Conservation (phyloP, 139 green algal genomes). For the Chlamydomonas sphaeroides region DNA sequence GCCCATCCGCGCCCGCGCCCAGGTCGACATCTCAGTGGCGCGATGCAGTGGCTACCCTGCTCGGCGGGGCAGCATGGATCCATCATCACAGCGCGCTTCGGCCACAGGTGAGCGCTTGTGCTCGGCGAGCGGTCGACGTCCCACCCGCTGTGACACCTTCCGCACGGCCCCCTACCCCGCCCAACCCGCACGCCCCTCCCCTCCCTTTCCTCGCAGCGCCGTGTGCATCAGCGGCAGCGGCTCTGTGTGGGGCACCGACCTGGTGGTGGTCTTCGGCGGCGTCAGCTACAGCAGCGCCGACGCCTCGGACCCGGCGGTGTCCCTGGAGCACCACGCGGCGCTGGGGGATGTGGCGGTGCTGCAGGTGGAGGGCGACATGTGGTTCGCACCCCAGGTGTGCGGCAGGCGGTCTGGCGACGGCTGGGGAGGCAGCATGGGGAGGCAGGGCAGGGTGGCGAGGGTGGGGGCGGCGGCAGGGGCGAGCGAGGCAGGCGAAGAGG, state of each 20-base stretch:
- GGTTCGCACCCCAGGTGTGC: slow-evolving; percentile 48
- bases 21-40: too few relatives aligned
- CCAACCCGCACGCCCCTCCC: too few relatives aligned
- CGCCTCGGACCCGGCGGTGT: neutral
- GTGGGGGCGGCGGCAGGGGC: too few relatives aligned
- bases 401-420: neutral
- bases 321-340: slow-evolving; percentile 36
- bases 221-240: slow-evolving; percentile 19
- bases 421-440: neutral
- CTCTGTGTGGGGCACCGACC: slow-evolving; percentile 42
- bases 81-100: slow-evolving; percentile 44
- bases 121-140: too few relatives aligned
- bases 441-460: too few relatives aligned
- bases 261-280: slow-evolving; percentile 53
- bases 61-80: neutral
- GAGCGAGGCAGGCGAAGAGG: too few relatives aligned
- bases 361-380: slow-evolving; percentile 50
- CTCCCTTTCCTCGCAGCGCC: too few relatives aligned
- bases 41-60: slow-evolving; percentile 37
- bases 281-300: slow-evolving; percentile 27
- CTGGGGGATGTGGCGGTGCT: slow-evolving; percentile 53
- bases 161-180: too few relatives aligned
- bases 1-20: too few relatives aligned
- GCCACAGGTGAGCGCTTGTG: too few relatives aligned
- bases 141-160: too few relatives aligned